Evolutionary conservation across 177 flowering plant genomes (phyloP).

Genomic region (Vitis hybrid): DNA sequence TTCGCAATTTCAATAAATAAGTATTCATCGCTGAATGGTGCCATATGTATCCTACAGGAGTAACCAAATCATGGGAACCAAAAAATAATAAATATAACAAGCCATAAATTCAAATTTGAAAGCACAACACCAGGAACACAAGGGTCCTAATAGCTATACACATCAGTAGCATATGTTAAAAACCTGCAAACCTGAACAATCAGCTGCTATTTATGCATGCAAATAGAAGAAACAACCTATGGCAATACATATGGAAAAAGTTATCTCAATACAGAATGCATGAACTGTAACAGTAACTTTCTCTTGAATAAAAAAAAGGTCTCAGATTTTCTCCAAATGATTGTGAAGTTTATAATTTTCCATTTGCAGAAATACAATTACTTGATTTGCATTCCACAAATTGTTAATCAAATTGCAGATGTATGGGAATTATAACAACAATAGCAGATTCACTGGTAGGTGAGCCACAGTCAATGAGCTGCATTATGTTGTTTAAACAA

Average conservation of each 20-base stretch:
- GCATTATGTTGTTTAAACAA: neutral
- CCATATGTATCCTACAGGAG: conserved; percentile 88
- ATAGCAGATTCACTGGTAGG: neutral
- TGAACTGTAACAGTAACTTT: neutral
- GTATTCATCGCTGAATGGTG: conserved; percentile 97
- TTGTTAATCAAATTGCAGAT: neutral
- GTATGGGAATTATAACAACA: neutral
- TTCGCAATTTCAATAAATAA: conserved; percentile 90
- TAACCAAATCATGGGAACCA: conserved; percentile 9
- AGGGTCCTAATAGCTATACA: neutral
- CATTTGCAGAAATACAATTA: neutral
- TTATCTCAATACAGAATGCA: neutral
- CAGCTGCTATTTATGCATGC: neutral
- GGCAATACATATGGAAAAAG: neutral
- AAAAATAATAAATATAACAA: neutral
- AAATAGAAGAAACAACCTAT: neutral
- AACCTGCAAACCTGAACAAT: neutral
- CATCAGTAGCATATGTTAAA: neutral
- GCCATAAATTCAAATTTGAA: neutral
- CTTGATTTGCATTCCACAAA: neutral
- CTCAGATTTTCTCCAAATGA: neutral
- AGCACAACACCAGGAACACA: neutral
- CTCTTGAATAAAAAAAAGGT: neutral
- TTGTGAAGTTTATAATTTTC: neutral
- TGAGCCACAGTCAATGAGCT: neutral